Conservation (phyloP, 2,329 filamentous ascomycete genomes). For the Verticillium longisporum region DNA sequence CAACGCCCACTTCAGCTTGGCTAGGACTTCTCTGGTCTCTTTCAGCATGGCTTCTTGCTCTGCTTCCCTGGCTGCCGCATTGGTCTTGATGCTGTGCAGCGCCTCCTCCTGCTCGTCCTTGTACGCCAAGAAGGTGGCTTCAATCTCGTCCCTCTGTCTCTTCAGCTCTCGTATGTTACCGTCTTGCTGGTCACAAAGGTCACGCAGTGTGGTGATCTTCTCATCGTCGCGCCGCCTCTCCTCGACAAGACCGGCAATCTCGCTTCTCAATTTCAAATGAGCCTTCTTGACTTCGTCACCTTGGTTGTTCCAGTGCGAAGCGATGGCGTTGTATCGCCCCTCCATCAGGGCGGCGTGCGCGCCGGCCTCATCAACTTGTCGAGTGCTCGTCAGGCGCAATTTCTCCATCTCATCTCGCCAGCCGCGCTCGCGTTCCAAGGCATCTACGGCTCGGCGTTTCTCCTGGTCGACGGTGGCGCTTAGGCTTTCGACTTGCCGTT, state of each 20-base stretch:
- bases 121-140: slow-evolving; percentile 55
- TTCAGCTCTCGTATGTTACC: slow-evolving; percentile 56
- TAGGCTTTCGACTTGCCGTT: slow-evolving; percentile 66
- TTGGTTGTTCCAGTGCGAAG: slow-evolving; percentile 60
- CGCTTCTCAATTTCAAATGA: slow-evolving; percentile 39
- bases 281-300: slow-evolving; percentile 53
- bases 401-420: slow-evolving; percentile 62
- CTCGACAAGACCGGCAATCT: slow-evolving; percentile 47
- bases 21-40: slow-evolving; percentile 52
- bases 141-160: slow-evolving; percentile 57
- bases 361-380: slow-evolving; percentile 60
- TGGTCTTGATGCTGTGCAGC: slow-evolving; percentile 51
- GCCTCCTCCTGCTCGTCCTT: slow-evolving; percentile 57
- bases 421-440: slow-evolving; percentile 51
- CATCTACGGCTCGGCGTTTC: slow-evolving; percentile 51
- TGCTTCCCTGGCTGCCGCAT: slow-evolving; percentile 49
- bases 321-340: slow-evolving; percentile 61
- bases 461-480: slow-evolving; percentile 59
- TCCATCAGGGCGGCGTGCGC: slow-evolving; percentile 61
- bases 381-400: slow-evolving; percentile 49
- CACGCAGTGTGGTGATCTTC: slow-evolving; percentile 56
- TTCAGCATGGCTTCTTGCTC: slow-evolving; percentile 54
- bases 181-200: slow-evolving; percentile 68
- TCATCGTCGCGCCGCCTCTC: slow-evolving; percentile 54
- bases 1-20: slow-evolving; percentile 68